Conservation (phyloP, 2,329 filamentous ascomycete genomes). For the Sarocladiaceae sp. region DNA sequence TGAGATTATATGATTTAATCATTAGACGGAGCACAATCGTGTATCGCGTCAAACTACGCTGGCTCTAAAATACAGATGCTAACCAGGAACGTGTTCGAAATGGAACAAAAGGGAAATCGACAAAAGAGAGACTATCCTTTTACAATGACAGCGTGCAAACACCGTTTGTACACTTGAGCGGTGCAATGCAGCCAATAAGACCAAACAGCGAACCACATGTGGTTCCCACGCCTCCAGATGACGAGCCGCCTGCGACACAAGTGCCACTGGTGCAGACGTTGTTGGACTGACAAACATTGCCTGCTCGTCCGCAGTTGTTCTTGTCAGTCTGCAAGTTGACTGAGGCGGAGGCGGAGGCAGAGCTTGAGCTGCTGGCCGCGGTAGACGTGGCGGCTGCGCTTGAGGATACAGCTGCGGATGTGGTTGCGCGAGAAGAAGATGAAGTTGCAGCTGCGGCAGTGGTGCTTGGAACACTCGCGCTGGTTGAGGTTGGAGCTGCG, state of each 20-base stretch:
- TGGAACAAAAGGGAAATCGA: background rate
- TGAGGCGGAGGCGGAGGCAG: background rate
- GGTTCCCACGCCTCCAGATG: background rate
- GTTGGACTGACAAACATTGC: background rate
- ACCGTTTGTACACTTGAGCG: background rate
- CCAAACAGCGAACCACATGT: background rate
- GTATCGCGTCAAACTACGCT: background rate
- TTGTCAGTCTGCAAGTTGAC: slow-evolving; percentile 3
- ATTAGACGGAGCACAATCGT: background rate
- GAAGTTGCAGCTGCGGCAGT: background rate
- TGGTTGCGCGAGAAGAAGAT: background rate
- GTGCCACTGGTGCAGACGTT: background rate
- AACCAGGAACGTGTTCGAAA: background rate
- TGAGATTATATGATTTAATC: background rate
- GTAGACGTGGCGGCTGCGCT: background rate
- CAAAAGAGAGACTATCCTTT: background rate
- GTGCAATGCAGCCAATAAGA: background rate
- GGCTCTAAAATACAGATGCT: background rate
- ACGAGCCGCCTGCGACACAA: background rate
- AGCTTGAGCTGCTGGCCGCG: background rate
- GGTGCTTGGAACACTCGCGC: background rate
- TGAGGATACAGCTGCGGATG: background rate
- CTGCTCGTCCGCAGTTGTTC: slow-evolving; percentile 2
- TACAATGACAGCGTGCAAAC: slow-evolving; percentile 1
- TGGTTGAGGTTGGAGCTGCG: background rate